A percentile compares a stretch with the other conserved stretches of the same genome.
phyloP scores from a whole-genome alignment of 2,329 filamentous ascomycete species.

The Fusarium protoensiforme region DNA sequence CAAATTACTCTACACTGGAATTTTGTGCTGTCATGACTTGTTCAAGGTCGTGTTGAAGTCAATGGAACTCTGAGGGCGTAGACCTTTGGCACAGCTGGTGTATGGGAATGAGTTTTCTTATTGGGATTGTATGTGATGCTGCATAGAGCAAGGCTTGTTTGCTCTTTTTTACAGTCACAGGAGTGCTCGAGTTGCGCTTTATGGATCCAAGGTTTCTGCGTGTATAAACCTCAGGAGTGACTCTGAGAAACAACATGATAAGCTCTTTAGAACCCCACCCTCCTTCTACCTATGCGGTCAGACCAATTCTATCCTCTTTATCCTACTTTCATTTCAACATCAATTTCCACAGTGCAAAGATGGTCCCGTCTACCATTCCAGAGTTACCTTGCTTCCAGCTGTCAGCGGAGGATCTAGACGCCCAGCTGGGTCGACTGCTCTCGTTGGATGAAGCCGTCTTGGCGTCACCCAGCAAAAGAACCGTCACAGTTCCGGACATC shows the following conservation, averaged over 20 bases:
- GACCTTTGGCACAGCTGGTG: neutral
- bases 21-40: no score
- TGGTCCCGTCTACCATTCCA: neutral
- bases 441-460: neutral
- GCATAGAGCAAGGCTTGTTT: neutral
- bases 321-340: neutral
- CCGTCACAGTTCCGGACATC: neutral
- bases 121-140: neutral
- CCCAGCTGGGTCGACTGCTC: neutral
- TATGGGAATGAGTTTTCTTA: neutral
- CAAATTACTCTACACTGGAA: no score
- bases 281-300: neutral
- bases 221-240: neutral
- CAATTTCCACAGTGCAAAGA: neutral
- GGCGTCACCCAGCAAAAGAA: neutral
- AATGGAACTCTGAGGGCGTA: fast-evolving
- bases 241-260: neutral
- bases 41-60: neutral
- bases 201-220: neutral
- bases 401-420: neutral
- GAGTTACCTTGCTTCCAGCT: neutral
- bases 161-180: neutral
- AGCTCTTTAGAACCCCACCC: neutral
- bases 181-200: neutral
- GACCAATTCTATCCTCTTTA: neutral